These are phyloP conservation scores for Ocimum tenuiflorum DNA, from an alignment of 257 asterid species.

Conservation along the genomic window DNA sequence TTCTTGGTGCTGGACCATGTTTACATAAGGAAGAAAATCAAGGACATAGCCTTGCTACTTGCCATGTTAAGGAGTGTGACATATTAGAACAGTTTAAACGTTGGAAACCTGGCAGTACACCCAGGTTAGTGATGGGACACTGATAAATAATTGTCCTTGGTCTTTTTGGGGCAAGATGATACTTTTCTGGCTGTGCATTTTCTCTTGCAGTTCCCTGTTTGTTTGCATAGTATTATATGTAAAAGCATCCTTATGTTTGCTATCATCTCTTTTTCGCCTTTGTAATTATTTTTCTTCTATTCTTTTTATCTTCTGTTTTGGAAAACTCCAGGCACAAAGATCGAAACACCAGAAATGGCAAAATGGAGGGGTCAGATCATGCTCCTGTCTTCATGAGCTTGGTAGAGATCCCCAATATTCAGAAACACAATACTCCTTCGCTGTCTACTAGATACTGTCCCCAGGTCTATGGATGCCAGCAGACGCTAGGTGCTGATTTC, in stretches of 20 bases:
- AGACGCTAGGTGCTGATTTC: slow-evolving; percentile 65
- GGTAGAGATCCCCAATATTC: slow-evolving; percentile 48
- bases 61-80: slow-evolving; percentile 86
- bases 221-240: background rate
- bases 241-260: slow-evolving; percentile 6
- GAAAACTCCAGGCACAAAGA: slow-evolving; percentile 25
- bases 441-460: slow-evolving; percentile 82
- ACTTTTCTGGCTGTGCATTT: slow-evolving; percentile 14
- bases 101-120: slow-evolving; percentile 73
- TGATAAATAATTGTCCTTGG: slow-evolving; percentile 1
- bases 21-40: slow-evolving; percentile 53
- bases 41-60: slow-evolving; percentile 55
- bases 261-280: background rate
- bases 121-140: slow-evolving; percentile 46
- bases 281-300: background rate
- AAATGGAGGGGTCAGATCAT: slow-evolving; percentile 95
- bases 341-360: slow-evolving; percentile 44
- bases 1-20: slow-evolving; percentile 79
- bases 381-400: slow-evolving; percentile 72
- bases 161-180: slow-evolving; percentile 14
- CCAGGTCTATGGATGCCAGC: slow-evolving; percentile 86
- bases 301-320: background rate
- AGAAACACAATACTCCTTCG: slow-evolving; percentile 68
- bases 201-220: background rate
- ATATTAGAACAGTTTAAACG: slow-evolving; percentile 76